Evolutionary conservation across 805 yeast genomes (phyloP), one percentile per base, ranked within the genome.

Genomic region (Candida maltosa): DNA sequence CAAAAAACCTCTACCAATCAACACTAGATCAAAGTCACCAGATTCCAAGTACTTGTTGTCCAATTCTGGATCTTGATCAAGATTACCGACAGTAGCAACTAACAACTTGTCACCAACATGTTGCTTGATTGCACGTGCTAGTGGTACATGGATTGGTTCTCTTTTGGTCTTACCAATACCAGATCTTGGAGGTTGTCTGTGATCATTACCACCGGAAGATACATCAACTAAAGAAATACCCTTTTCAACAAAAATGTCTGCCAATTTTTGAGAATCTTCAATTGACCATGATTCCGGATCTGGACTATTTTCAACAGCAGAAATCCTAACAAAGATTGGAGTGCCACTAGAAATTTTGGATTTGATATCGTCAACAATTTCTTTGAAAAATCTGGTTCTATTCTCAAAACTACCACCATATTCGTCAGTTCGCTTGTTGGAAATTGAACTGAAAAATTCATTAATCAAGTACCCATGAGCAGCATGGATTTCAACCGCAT

Each of bases 351-450:
- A 67, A 22, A 70, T 56, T 24, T 49, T 65, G 1, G 56, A 38
- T 41, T 64, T 59, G 25, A 76, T 49, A 12, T 62, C 67, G 29
- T 66, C 73, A 35, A 55, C 47, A n/a, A 76, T 52, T 44, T 80
- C 81, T 20, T 70, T 44, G 7, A 70, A 44, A 34, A 80, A 62
- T 30, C 78, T 58, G 7, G 62, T 61, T 43, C 86, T 68, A 55
- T 78, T 78, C 47, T 77, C 83, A 35, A 78, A 61, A 2, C 73
- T 58, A 5, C 85, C 85, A 31, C 86, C 87, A 44, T 78, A 81
- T 43, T 70, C 63, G 48, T 81, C 87, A 1, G 73, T 71, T 49
- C 87, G 67, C 39, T 60, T 52, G 55, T 82, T 79, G 21, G 73
- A 55, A 28, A 50, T 45, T 1, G 60, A 55, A 22, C 74, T 66